Percentiles rank a stretch among this genome's conserved stretches.
Evolutionary conservation across 2,329 filamentous ascomycete genomes (phyloP).

Genomic region (Chaetomium globosum): DNA sequence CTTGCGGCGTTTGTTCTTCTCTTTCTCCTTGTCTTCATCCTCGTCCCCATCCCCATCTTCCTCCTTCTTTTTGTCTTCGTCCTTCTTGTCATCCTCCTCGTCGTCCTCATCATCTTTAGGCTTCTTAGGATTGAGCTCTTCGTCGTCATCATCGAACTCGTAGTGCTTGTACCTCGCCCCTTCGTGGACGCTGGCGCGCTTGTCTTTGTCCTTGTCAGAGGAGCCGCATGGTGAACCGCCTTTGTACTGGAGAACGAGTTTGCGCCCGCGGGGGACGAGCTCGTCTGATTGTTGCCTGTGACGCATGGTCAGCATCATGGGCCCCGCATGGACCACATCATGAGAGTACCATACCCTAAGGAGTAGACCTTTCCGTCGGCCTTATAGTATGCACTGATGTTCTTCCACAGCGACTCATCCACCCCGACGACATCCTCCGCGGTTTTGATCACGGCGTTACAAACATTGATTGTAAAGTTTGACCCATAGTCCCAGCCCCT

Average conservation of each 20-base stretch:
- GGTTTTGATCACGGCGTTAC: constrained; percentile 70
- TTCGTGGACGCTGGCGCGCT: constrained; percentile 42
- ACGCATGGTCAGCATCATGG: constrained; percentile 20
- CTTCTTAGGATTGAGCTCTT: constrained; percentile 29
- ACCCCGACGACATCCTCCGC: constrained; percentile 67
- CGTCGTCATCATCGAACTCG: constrained; percentile 28
- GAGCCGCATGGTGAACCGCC: constrained; percentile 71
- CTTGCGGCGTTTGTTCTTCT: constrained; percentile 56
- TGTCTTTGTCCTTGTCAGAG: constrained; percentile 47
- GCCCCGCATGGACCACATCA: neutral
- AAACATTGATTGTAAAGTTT: constrained; percentile 85
- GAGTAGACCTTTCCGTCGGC: constrained; percentile 68
- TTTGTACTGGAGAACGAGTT: constrained; percentile 75
- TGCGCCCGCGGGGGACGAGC: constrained; percentile 65
- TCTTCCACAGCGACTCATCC: constrained; percentile 63
- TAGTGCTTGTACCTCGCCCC: constrained; percentile 42
- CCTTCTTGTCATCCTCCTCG: neutral
- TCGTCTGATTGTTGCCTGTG: constrained; percentile 57
- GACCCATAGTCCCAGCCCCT: constrained; percentile 75
- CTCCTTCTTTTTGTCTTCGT: neutral
- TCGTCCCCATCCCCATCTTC: constrained; percentile 3
- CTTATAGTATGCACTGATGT: constrained; percentile 78
- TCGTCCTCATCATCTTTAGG: constrained; percentile 23
- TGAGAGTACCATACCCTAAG: constrained; percentile 62
- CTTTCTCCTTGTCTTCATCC: constrained; percentile 35